Evolutionary conservation across 208 protist genomes (phyloP), one percentile per base, ranked within the genome.

Genomic region (Trypanosomatidae sp.): DNA sequence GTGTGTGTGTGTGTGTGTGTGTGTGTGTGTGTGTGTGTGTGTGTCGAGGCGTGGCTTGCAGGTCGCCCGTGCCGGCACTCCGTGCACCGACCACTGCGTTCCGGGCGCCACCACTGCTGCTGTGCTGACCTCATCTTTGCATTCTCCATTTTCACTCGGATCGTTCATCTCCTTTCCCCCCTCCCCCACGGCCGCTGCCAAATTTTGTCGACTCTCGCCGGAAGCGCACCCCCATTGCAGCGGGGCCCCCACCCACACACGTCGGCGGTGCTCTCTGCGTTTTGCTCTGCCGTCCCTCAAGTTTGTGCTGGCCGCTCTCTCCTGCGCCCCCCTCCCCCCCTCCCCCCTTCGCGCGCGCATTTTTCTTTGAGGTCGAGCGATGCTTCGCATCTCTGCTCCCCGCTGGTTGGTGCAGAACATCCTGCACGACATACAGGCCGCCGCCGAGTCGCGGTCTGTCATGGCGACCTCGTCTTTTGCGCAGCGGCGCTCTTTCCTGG

Each of bases 401-500:
- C 52, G 68, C 10, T 39, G 52, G 17, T 50, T 43, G 28, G 49
- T 66, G 52, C 70, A 71, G 22, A 74, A 89, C 80, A 78, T 85
- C 56, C 12, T 85, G 15, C 81, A 85, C 59, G 74, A 89, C n/a
- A 64, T 91, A 12, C 80, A 85, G 66, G 76, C 77, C 15, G 87
- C 87, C 0, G 76, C 73, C 6, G 87, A 91, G 67, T 75, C 76
- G 15, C 81, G 74, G 49, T 52, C 81, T 1, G 43, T 68, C 25
- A 66, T 89, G 12, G 80, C 82, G 3, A 71, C 79, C 15, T 79
- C 82, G 19, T 77, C 80, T 6, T 73, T 88, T 47, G 69, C 69
- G 7, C 87, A 89, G 77, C 79, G 87, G 39, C 76, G 77, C 19
- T 56, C 76, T 30, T 91, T 91, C 41, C 56, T 91, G 39, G 41